Evolutionary conservation across 2,329 filamentous ascomycete genomes (phyloP).

Genomic region (Fusarium bulbicola): DNA sequence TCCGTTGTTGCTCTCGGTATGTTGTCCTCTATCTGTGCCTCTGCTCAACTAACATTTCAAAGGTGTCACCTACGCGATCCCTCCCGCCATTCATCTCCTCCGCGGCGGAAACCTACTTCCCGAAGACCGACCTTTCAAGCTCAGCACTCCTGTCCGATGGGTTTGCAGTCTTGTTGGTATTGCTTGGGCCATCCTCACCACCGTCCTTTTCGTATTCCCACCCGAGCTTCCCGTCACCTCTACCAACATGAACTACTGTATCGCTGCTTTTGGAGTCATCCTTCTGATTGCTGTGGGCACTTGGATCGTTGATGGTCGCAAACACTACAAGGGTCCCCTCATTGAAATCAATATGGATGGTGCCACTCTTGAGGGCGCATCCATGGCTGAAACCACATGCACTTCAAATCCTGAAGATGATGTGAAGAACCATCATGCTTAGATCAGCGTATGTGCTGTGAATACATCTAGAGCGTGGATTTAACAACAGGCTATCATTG

Average conservation of each 20-base stretch:
- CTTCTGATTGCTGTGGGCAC: constrained; percentile 54
- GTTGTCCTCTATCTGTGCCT: background rate
- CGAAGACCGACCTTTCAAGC: constrained; percentile 51
- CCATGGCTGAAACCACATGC: constrained; percentile 29
- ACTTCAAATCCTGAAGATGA: constrained; percentile 31
- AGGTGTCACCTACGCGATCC: constrained; percentile 76
- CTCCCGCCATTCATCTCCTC: constrained; percentile 73
- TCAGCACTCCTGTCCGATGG: constrained; percentile 51
- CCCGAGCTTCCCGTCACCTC: constrained; percentile 70
- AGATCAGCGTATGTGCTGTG: background rate
- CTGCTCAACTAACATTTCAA: constrained; percentile 40
- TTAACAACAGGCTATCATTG: background rate
- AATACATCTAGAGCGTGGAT: background rate
- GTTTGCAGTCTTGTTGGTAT: constrained; percentile 59
- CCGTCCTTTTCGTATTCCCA: constrained; percentile 79
- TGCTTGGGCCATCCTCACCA: constrained; percentile 74
- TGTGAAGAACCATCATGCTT: constrained; percentile 5
- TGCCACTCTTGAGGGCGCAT: constrained; percentile 26
- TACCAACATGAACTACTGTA: constrained; percentile 72
- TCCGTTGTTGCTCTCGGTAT: constrained; percentile 74
- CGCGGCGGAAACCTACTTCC: constrained; percentile 74
- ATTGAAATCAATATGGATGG: constrained; percentile 34
- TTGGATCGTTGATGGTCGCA: constrained; percentile 61
- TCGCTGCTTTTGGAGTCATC: constrained; percentile 60
- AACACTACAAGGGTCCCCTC: constrained; percentile 54